Percentiles rank a stretch among this genome's conserved stretches.
Evolutionary conservation across 2,329 filamentous ascomycete species (phyloP).

Genomic region (Graphiopsis chlorocephala): DNA sequence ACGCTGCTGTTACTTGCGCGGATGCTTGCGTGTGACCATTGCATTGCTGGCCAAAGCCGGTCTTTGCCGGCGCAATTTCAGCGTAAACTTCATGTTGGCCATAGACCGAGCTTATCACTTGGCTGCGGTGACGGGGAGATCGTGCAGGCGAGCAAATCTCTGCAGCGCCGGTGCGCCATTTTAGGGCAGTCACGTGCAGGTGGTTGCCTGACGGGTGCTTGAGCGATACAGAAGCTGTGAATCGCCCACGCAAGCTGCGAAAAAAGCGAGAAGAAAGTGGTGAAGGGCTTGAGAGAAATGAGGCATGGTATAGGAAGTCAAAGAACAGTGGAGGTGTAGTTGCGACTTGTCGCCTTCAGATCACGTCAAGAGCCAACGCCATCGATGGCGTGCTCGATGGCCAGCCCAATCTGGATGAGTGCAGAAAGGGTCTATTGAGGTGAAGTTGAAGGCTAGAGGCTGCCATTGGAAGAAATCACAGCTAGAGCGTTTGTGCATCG

Average conservation of each 20-base stretch:
- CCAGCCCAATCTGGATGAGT: background rate
- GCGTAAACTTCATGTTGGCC: background rate
- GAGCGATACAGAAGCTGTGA: background rate
- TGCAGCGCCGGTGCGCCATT: background rate
- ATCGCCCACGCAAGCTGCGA: background rate
- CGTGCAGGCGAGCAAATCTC: background rate
- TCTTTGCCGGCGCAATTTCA: background rate
- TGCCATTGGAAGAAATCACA: background rate
- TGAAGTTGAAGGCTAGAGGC: background rate
- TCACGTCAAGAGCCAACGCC: background rate
- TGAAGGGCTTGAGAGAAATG: background rate
- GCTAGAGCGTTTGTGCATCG: background rate
- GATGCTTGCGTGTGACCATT: background rate
- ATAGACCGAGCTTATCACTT: background rate
- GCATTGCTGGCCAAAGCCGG: background rate
- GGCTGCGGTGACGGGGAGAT: background rate
- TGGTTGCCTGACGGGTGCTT: background rate
- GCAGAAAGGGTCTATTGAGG: background rate
- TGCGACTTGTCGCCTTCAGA: background rate
- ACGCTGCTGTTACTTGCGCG: background rate
- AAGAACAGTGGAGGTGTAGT: background rate
- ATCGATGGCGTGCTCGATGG: slow-evolving; percentile 4
- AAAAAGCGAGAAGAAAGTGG: background rate
- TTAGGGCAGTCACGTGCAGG: background rate
- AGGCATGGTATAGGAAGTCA: background rate